Evolutionary conservation across 257 asterid genomes (phyloP), one percentile per base, ranked within the genome.

Genomic region (Knoxia roxburghii): DNA sequence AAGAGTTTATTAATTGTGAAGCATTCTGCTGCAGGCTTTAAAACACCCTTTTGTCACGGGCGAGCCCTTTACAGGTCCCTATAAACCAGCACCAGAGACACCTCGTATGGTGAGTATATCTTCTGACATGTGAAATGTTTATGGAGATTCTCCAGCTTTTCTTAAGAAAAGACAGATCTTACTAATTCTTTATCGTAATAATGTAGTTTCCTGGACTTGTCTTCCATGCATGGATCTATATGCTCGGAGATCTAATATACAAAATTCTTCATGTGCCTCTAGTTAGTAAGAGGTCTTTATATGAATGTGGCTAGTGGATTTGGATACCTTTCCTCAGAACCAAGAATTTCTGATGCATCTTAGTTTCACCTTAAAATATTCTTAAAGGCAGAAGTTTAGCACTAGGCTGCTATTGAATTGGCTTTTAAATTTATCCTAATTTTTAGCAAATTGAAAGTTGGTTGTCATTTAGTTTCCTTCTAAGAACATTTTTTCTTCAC

Each of bases 21-120:
- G 10, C 53, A 24, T 75, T 72, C 65, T 60, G 74, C 29, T 68
- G 75, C 78, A 94, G 99, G 99, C 99, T 71, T 81, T 89, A 73
- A 94, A 82, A 85, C 99, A 94, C 76, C 99, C 97, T 74, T 94
- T 94, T 80, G 87, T 90, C 81, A 94, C 99, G 2, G 99, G 99
- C 73, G 99, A 94, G 78, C 97, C 96, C 64, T 94, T 87, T 81
- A 87, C 81, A 20, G 72, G 85, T 73, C 99, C 96, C 67, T 94
- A 85, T 74, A 76, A 70, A 76, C 99, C 96, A 45, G 85, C 87
- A 73, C 91, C 90, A 58, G 97, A 94, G 86, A 88, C 97, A 67
- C 95, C 95, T 73, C 84, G 85, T 68, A 59, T 94, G 97, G 99
- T 94, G 74, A 85, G 97, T 83, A 46, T 64, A 68, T 72, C 21